A percentile compares a stretch with the other conserved stretches of the same genome.
These are phyloP conservation scores for Amanita pallidorosea DNA, from an alignment of 768 basidiomycete genomes.

Conservation along the genomic window DNA sequence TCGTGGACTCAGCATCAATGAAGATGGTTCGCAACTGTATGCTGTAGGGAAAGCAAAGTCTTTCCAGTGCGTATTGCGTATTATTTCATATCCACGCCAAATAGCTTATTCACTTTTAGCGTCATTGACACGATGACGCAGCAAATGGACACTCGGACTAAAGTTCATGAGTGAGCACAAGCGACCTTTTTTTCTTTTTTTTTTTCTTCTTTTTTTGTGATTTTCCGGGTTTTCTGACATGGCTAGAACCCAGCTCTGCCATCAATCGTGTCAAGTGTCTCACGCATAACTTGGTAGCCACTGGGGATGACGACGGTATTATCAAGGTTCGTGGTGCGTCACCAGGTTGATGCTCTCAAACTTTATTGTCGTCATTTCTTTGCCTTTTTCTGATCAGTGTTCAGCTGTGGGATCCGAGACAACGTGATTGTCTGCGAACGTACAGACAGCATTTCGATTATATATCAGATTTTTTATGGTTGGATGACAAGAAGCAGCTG, in stretches of 20 bases:
- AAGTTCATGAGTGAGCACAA: conserved; percentile 57
- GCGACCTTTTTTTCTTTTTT: background rate
- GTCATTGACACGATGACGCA: conserved; percentile 59
- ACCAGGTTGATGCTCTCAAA: background rate
- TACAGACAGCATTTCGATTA: conserved; percentile 92
- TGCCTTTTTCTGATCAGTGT: background rate
- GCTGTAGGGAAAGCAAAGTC: conserved; percentile 76
- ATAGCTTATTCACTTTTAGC: conserved; percentile 21
- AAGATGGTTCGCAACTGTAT: conserved; percentile 61
- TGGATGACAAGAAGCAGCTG: conserved; percentile 75
- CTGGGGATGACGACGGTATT: conserved; percentile 91
- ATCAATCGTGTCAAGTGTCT: conserved; percentile 79
- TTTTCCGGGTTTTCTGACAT: conserved; percentile 15
- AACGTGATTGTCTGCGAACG: conserved; percentile 46
- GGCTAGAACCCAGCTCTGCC: conserved; percentile 45
- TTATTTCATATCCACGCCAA: background rate
- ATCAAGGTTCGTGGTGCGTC: conserved; percentile 64
- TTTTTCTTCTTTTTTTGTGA: too few relatives aligned
- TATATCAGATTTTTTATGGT: conserved; percentile 85
- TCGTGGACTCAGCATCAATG: conserved; percentile 57
- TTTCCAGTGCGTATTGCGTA: conserved; percentile 50
- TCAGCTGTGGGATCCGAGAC: conserved; percentile 87
- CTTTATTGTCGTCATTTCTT: background rate
- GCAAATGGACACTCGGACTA: conserved; percentile 32
- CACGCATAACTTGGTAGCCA: conserved; percentile 61